phyloP scores from a whole-genome alignment of 768 basidiomycete species.

The Russula olivacea region DNA sequence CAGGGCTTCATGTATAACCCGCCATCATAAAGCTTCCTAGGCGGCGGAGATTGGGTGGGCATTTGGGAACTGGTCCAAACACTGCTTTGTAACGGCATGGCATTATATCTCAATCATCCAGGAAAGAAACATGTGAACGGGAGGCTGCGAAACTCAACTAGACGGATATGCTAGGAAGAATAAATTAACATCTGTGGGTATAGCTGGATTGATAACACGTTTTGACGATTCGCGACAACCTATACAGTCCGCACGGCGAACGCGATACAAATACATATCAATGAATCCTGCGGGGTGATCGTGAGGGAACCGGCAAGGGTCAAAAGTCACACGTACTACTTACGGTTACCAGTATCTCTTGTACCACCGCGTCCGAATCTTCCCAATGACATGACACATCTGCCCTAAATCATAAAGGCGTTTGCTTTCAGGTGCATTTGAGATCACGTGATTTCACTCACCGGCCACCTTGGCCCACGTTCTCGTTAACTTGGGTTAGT shows the following conservation, averaged over 20 bases:
- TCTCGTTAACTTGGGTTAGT: constrained; percentile 79
- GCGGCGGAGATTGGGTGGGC: constrained; percentile 15
- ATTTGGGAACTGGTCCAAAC: neutral
- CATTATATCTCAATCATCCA: neutral
- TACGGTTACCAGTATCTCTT: constrained; percentile 78
- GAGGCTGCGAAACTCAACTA: constrained; percentile 6
- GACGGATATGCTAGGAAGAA: constrained; percentile 6
- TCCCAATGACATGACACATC: constrained; percentile 87
- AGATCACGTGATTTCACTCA: constrained; percentile 33
- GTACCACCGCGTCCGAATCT: constrained; percentile 69
- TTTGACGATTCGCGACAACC: constrained; percentile 4
- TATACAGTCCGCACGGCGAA: constrained; percentile 50
- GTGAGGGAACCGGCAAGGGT: constrained; percentile 15
- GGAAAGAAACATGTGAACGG: neutral
- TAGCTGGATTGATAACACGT: constrained; percentile 7
- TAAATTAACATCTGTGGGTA: constrained; percentile 23
- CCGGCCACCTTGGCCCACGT: constrained; percentile 80
- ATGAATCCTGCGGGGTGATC: constrained; percentile 49
- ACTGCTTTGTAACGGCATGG: neutral
- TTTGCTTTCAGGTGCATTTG: constrained; percentile 7
- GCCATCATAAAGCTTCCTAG: neutral
- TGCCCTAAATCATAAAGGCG: constrained; percentile 45
- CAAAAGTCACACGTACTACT: constrained; percentile 31
- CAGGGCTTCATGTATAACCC: constrained; percentile 1
- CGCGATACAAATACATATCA: constrained; percentile 60